Percentiles rank a stretch among this genome's conserved stretches.
phyloP scores from a whole-genome alignment of 1,284 basidiomycete genomes.

The Mycena sp. region DNA sequence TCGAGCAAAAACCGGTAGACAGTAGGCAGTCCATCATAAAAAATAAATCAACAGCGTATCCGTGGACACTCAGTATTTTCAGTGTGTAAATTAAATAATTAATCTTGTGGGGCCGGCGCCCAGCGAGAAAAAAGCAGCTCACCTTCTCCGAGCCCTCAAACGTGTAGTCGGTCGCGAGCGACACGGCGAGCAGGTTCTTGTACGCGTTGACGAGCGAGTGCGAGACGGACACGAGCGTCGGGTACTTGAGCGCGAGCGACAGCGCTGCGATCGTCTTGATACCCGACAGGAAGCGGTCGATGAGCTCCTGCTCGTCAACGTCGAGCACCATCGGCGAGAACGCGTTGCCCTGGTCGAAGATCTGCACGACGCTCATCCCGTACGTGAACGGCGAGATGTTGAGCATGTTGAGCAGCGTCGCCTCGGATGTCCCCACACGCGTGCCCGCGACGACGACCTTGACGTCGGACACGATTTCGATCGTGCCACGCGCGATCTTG shows the following conservation, averaged over 20 bases:
- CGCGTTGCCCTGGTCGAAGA: slow-evolving; percentile 91
- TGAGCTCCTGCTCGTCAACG: slow-evolving; percentile 89
- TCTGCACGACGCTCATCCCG: slow-evolving; percentile 96
- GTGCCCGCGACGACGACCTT: slow-evolving; percentile 93
- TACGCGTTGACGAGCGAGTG: slow-evolving; percentile 99
- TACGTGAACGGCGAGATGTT: slow-evolving; percentile 99
- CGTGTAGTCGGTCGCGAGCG: too few species aligned
- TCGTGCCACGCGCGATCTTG: slow-evolving; percentile 99
- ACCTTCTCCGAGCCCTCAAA: too few species aligned
- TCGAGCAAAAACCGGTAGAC: slow-evolving; percentile 26
- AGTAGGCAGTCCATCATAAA: slow-evolving; percentile 40
- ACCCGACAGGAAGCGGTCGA: slow-evolving; percentile 91
- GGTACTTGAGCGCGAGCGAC: slow-evolving; percentile 96
- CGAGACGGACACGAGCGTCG: slow-evolving; percentile 92
- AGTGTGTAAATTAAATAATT: slow-evolving; percentile 70
- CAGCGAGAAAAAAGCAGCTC: too few species aligned
- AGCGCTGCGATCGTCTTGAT: slow-evolving; percentile 97
- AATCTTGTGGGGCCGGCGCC: slow-evolving; percentile 40
- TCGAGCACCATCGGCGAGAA: slow-evolving; percentile 95
- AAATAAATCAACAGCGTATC: slow-evolving; percentile 55
- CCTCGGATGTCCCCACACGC: slow-evolving; percentile 97
- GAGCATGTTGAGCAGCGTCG: slow-evolving; percentile 98
- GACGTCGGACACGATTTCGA: slow-evolving; percentile 98
- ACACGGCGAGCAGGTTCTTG: too few species aligned
- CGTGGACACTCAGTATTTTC: slow-evolving; percentile 81